A percentile compares a stretch with the other conserved stretches of the same genome.
Conservation (phyloP, 345 rosid species). For the Dimocarpus longan region DNA sequence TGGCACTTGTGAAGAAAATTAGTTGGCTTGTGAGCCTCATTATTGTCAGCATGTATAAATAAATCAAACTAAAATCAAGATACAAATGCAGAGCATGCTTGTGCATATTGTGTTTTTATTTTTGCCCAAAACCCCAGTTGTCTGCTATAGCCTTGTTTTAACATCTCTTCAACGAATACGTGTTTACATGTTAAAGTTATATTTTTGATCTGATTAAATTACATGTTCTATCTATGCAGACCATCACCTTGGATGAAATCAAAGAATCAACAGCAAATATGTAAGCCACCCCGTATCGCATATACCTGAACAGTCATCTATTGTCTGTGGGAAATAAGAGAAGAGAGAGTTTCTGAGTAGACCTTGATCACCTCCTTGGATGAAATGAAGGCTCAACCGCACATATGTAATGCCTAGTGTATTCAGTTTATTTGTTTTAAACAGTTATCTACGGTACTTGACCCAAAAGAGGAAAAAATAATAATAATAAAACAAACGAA, state of each 20-base stretch:
- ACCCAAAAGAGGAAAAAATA: conserved; percentile 7
- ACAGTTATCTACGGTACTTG: conserved; percentile 17
- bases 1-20: no score
- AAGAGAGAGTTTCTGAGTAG: background rate
- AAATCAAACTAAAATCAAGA: no score
- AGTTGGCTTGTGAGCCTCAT: background rate
- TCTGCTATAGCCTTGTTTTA: background rate
- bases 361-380: conserved; percentile 57
- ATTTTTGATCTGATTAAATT: background rate
- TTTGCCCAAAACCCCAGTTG: background rate
- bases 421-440: conserved; percentile 9
- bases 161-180: no score
- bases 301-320: conserved; percentile 38
- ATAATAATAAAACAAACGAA: background rate
- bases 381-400: conserved; percentile 74
- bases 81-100: no score
- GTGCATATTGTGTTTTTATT: background rate
- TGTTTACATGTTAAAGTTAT: background rate
- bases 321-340: background rate
- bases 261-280: conserved; percentile 65
- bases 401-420: conserved; percentile 46
- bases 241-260: conserved; percentile 73
- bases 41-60: no score
- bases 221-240: conserved; percentile 38
- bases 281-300: conserved; percentile 33